Percentiles rank a stretch among this genome's conserved stretches.
Conservation (phyloP, 176 grass and related monocot genomes). For the Ensete glaucum region DNA sequence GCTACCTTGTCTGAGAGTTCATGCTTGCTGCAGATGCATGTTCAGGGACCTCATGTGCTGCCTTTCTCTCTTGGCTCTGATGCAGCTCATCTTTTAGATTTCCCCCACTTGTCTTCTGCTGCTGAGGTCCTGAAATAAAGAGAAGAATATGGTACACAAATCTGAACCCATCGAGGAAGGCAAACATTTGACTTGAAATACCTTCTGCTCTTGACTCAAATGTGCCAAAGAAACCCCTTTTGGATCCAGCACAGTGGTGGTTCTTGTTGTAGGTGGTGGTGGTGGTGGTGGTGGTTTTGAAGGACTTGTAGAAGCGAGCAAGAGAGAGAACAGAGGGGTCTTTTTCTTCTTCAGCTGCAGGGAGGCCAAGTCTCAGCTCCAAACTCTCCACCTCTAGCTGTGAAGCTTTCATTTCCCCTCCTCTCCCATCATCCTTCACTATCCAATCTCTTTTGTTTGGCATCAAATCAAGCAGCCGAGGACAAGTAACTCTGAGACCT, state of each 20-base stretch:
- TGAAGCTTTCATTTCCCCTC: not conserved
- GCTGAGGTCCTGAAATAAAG: conserved; percentile 16
- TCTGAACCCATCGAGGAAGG: not conserved
- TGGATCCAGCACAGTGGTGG: conserved; percentile 10
- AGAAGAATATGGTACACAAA: conserved; percentile 11
- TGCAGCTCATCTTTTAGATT: conserved; percentile 26
- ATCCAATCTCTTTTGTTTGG: conserved; percentile 21
- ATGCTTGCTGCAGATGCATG: conserved; percentile 32
- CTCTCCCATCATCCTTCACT: not conserved
- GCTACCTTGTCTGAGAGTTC: conserved; percentile 40
- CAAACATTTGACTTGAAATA: not conserved
- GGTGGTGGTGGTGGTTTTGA: not conserved
- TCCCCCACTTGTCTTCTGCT: not conserved
- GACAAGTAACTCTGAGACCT: conserved; percentile 16
- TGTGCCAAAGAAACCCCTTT: conserved; percentile 1
- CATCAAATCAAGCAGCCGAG: conserved; percentile 10
- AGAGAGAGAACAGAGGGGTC: conserved; percentile 17
- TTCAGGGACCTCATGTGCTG: conserved; percentile 12
- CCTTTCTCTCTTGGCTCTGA: conserved; percentile 30
- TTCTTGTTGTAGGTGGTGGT: not conserved
- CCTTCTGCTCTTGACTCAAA: conserved; percentile 8
- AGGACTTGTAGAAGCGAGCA: conserved; percentile 22
- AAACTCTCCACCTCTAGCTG: conserved; percentile 34
- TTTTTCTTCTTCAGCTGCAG: conserved; percentile 23
- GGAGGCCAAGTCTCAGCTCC: conserved; percentile 55